These are phyloP conservation scores for Thielaviopsis ethacetica DNA, from an alignment of 2,329 filamentous ascomycete genomes.

Conservation along the genomic window DNA sequence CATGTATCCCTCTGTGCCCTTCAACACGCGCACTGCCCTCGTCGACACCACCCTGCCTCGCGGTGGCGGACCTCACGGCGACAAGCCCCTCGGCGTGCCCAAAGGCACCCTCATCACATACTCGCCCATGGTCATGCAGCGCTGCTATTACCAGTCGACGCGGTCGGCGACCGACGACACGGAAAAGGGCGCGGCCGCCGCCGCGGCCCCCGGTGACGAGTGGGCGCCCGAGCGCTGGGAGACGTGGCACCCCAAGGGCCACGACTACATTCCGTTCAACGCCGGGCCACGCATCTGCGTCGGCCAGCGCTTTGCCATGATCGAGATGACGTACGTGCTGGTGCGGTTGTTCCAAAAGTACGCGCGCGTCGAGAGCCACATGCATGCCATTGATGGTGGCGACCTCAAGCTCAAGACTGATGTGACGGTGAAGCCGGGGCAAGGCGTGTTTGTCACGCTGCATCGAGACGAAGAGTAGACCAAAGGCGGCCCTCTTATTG, in stretches of 20 bases:
- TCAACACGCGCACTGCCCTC: conserved; percentile 59
- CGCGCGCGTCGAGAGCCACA: conserved; percentile 41
- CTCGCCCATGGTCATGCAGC: conserved; percentile 56
- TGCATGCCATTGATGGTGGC: conserved; percentile 37
- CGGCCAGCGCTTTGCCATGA: conserved; percentile 67
- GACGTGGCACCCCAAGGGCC: conserved; percentile 44
- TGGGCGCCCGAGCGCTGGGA: conserved; percentile 56
- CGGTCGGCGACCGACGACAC: conserved; percentile 22
- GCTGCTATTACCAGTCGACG: conserved; percentile 44
- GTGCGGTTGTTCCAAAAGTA: conserved; percentile 59
- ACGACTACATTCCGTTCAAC: conserved; percentile 63
- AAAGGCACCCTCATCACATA: conserved; percentile 53
- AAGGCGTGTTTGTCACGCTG: conserved; percentile 42
- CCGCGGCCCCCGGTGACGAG: conserved; percentile 27
- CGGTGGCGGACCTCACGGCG: conserved; percentile 49
- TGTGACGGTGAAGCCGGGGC: conserved; percentile 41
- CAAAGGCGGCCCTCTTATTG: not conserved
- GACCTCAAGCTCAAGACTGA: conserved; percentile 38
- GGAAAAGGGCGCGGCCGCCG: conserved; percentile 14
- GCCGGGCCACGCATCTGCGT: conserved; percentile 59
- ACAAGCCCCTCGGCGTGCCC: conserved; percentile 44
- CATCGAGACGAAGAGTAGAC: conserved; percentile 26
- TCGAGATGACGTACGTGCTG: conserved; percentile 59
- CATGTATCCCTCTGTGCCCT: conserved; percentile 62
- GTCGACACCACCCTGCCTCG: conserved; percentile 58